These are phyloP conservation scores for Psilocybe mexicana DNA, from an alignment of 1,284 basidiomycete species.

Conservation along the genomic window DNA sequence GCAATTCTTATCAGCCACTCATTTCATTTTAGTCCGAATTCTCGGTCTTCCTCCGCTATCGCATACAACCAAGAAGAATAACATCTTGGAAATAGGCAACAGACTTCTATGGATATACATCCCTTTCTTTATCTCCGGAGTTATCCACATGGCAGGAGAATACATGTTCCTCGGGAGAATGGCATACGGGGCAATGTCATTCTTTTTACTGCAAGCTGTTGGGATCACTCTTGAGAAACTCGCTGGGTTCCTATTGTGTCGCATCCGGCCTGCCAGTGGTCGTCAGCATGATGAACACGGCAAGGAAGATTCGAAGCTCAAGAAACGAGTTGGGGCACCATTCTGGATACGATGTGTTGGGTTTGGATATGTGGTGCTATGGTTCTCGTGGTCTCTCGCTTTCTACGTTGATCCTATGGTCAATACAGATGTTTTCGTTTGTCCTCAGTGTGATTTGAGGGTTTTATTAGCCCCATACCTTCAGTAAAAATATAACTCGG, in stretches of 20 bases:
- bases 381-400: slow-evolving; percentile 24
- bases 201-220: slow-evolving; percentile 28
- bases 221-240: slow-evolving; percentile 24
- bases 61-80: background rate
- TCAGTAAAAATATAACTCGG: no score
- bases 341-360: slow-evolving; percentile 19
- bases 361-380: slow-evolving; percentile 24
- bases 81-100: background rate
- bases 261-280: background rate
- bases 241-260: slow-evolving; percentile 5
- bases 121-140: slow-evolving; percentile 25
- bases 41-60: background rate
- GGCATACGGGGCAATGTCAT: slow-evolving; percentile 20
- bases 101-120: slow-evolving; percentile 19
- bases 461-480: background rate
- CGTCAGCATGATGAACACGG: no score
- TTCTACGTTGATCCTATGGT: slow-evolving; percentile 19
- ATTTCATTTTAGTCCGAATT: background rate
- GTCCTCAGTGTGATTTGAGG: background rate
- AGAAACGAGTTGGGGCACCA: background rate
- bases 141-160: slow-evolving; percentile 26
- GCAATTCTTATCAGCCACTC: slow-evolving; percentile 1
- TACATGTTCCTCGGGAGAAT: slow-evolving; percentile 22
- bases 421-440: slow-evolving; percentile 13
- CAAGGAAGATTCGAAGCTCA: no score